Base-by-base conservation (phyloP, 140 eudicot genomes). In the Oenanthe javanica region DNA sequence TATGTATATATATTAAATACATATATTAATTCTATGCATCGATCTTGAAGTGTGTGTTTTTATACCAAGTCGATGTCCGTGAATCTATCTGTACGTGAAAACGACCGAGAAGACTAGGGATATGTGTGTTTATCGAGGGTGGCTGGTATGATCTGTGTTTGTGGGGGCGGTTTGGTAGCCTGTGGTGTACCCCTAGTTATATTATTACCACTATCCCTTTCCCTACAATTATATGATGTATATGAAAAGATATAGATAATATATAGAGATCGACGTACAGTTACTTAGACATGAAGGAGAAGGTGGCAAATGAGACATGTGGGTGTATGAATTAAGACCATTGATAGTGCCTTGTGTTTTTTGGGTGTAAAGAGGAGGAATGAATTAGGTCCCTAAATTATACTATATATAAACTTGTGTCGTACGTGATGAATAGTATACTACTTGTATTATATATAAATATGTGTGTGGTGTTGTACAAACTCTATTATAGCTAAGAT, bases 311-410 rank as follows among this genome's bases (percentile, higher is more conserved):
- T 31, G 9, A 76, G 8, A 76, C 66, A 76, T 59, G 79, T 49
- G 72, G 77, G 74, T 64, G 36, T 50, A 83, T 40, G 49, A 77
- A 31, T 31, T 31, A 31, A 81, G 87, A 80, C 89, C 89, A 86
- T 77, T 77, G 72, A 47, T 86, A 80, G 89, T 86, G 89, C 85
- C 70, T 83, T 83, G 42, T 83, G 84, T 52, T 77, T 86, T 84
- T 76, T 51, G 66, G 67, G 67, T 76, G 79, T 76, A 76, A 76
- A 76, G 79, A 27, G 67, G 27, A 25, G 66, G 43, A 76, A 48
- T 75, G 31, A 4, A 75, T 25, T 3, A 75, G 54, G 42, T 47
- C 59, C 31, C 55, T 9, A 0, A 2, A 31, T 31, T 31, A 31
- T 31, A 31, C 31, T 31, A 31, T 31, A 31, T 31, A 31, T 31